Percentiles rank a stretch among this genome's conserved stretches.
Conservation (phyloP, 345 rosid genomes). For the Pelargonium nanum region DNA sequence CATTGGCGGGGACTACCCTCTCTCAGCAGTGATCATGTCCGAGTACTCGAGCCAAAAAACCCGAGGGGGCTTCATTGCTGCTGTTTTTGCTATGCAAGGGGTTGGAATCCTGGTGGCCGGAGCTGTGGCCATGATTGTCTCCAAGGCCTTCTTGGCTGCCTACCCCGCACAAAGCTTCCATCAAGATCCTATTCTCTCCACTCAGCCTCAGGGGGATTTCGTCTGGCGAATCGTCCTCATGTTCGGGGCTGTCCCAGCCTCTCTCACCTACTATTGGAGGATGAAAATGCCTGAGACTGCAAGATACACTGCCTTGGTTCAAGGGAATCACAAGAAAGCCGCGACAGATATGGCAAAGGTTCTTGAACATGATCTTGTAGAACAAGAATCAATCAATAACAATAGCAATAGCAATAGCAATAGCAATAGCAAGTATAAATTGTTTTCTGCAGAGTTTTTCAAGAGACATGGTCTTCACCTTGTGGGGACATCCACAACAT, state of each 20-base stretch:
- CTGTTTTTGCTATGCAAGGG: constrained; percentile 79
- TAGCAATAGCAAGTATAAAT: constrained; percentile 29
- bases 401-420: too few relatives aligned
- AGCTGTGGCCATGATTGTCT: constrained; percentile 41
- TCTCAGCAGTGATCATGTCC: constrained; percentile 72
- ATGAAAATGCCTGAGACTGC: constrained; percentile 84
- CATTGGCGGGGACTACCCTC: constrained; percentile 80
- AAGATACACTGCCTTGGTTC: constrained; percentile 59
- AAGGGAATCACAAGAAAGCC: constrained; percentile 50
- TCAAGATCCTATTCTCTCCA: constrained; percentile 23
- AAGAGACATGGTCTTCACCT: constrained; percentile 55
- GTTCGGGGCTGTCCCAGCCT: constrained; percentile 74
- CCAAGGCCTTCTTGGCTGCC: constrained; percentile 30
- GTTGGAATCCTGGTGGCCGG: constrained; percentile 57
- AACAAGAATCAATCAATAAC: constrained; percentile 5
- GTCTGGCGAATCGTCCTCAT: constrained; percentile 69
- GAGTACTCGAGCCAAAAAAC: constrained; percentile 64
- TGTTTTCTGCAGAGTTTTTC: constrained; percentile 38
- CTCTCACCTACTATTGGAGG: constrained; percentile 64
- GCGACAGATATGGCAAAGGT: constrained; percentile 66
- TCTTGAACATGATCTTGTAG: constrained; percentile 17
- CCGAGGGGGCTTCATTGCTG: constrained; percentile 62
- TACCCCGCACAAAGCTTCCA: constrained; percentile 17
- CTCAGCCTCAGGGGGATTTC: constrained; percentile 49
- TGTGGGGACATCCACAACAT: constrained; percentile 51